Evolutionary conservation across 495 filamentous ascomycete species (phyloP), one percentile per base, ranked within the genome.

Genomic region (Lophium mytilinum): DNA sequence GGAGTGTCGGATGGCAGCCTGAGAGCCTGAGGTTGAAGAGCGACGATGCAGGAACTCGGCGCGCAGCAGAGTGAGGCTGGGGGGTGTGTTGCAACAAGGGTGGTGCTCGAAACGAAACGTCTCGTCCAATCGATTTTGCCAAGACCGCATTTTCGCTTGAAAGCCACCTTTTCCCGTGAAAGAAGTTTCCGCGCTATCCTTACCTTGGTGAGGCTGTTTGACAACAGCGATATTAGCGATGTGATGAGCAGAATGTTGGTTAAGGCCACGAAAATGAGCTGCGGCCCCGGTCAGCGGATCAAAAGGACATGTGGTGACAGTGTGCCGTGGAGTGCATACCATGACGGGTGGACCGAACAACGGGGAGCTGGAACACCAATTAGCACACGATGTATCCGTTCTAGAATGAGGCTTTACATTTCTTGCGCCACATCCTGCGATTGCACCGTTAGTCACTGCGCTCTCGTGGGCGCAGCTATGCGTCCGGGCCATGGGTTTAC

Each of bases 171-270:
- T 30, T 30, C 24, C 3, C 24, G 24, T 30, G 24, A 30, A 30
- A 30, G 24, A 30, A 30, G 24, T 30, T 30, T 30, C 24, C 24
- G 50, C 21, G 34, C 33, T 39, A 30, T 17, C 53, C 69, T 33
- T 68, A 96, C 89, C 68, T 87, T 88, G 40, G 84, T 87, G 62
- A 96, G 82, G 66, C 83, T 89, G 76, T 94, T 91, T 62, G 87
- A 92, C 60, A 96, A 82, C 71, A 96, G 82, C 77, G 87, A 90
- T 53, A 96, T 93, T 55, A 95, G 75, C 14, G 88, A 92, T 39
- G 91, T 93, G 61, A 94, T 85, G n/a, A 96, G 77, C 12, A 96
- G 78, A 53, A 95, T 89, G 61, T 92, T 94, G 58, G 88, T 94
- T 69, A 96, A 77, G 35, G 79, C 86, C 34, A 96, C 81, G 66